phyloP scores from a whole-genome alignment of 768 basidiomycete species.

The Termitomyces sp. region DNA sequence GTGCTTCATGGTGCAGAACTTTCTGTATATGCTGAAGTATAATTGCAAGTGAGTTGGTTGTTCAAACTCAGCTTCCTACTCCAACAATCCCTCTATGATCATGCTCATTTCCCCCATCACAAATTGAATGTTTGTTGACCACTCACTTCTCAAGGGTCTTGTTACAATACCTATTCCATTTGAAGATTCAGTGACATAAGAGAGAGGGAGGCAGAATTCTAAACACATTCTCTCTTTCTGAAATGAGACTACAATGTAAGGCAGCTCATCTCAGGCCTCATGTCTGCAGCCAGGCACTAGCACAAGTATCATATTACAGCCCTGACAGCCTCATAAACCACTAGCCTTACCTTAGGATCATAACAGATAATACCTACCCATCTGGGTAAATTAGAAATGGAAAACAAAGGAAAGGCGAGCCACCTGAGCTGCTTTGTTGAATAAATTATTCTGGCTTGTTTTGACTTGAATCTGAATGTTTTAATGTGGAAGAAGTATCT shows the following conservation, averaged over 20 bases:
- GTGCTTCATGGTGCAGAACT: not conserved
- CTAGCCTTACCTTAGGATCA: not conserved
- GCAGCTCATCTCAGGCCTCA: not conserved
- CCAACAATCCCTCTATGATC: not conserved
- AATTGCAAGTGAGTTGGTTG: not conserved
- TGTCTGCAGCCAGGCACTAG: not conserved
- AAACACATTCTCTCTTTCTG: not conserved
- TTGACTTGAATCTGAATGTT: not conserved
- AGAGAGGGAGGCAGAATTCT: not conserved
- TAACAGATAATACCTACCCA: not conserved
- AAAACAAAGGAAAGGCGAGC: not conserved
- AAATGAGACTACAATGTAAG: not conserved
- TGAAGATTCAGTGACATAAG: not conserved
- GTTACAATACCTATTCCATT: not conserved
- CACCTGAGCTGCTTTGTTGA: not conserved
- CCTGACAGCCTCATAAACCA: not conserved
- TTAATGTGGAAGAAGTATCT: not conserved
- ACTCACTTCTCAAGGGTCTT: not conserved
- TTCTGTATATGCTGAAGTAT: not conserved
- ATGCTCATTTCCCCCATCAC: constrained; percentile 9
- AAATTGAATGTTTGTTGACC: constrained; percentile 6
- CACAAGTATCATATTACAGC: not conserved
- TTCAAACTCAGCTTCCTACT: not conserved
- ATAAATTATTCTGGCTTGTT: not conserved
- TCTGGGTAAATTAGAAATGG: not conserved